Evolutionary conservation across 805 yeast species (phyloP), one percentile per base, ranked within the genome.

Genomic region (Ogataea parapolymorpha): DNA sequence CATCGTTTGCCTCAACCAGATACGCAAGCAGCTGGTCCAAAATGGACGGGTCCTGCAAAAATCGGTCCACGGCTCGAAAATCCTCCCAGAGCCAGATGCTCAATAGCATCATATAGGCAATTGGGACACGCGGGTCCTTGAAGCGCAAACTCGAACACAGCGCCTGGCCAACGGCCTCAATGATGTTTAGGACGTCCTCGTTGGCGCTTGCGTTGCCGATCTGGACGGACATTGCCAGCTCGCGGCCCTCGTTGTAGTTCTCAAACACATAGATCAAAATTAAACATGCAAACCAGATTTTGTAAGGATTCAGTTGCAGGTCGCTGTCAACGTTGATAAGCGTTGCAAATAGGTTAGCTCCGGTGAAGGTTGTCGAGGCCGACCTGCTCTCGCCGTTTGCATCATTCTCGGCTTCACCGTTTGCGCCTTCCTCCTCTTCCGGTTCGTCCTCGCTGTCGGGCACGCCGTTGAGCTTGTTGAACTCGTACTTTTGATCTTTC

Each of bases 31-130:
- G 63, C 0, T 91, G 75, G 47, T 77, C 82, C 4, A 85, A 58
- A n/a, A 74, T 74, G 0, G 91, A 71, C 1, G 79, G 58, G 37
- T 88, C 95, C 6, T 74, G 68, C 31, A 89, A 64, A 53, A 93
- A 84, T 50, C 82, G 88, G 54, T 84, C 71, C 2, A 85, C 89
- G 0, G 93, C 90, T 2, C 68, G 69, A 12, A 75, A 70, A 56
- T 88, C 88, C 50, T 85, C 96, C 65, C 72, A 90, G 24, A 87
- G 58, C 90, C 95, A 86, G 8, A 72, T 70, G 0, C 81, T 74
- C 29, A 93, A 67, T 9, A 91, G 68, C 78, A 84, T 81, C 24
- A 85, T 60, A 49, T 88, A 90, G 0, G 93, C 86, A 29, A 87
- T 72, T 0, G 95, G 72, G 6, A 85, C 78, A 45, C 97, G 72